Evolutionary conservation across 2,329 filamentous ascomycete species (phyloP), one percentile per base, ranked within the genome.

Genomic region (Botrytis fabae): DNA sequence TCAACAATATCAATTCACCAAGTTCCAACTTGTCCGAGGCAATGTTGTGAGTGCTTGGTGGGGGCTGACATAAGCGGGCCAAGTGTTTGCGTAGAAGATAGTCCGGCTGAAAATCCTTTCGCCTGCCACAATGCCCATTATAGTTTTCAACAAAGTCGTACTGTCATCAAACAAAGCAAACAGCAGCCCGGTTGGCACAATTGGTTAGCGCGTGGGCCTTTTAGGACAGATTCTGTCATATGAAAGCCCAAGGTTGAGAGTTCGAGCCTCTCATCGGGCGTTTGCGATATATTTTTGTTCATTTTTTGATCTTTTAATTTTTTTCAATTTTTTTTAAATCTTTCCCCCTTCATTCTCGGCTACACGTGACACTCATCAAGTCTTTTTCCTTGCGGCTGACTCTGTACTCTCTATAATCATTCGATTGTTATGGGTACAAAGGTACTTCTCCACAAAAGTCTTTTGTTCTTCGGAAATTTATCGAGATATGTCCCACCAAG

Each of bases 181-280:
- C 66, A 38, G 0, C 46, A 38, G 64, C 54, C 63, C 66, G 57
- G 62, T 62, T 73, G 73, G 73, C 73, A 74, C 73, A 74, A 74
- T 74, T 73, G 73, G 73, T 74, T 74, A 74, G 74, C 74, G 74
- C 74, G 74, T 75, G 74, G 74, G 74, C 74, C 74, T 75, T 75
- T 75, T 75, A 46, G 8, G 60, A 35, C 25, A n/a, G 10, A 4
- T 9, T 42, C 12, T 42, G 14, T 35, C 22, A 38, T 2, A 42
- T 40, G 60, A 62, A 62, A 74, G 74, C 73, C 74, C 73, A 75
- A 75, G 74, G 74, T 71, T 75, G 69, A 72, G 74, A 72, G 74
- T 75, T 75, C 74, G 73, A 75, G 69, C 69, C 74, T 65, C 71
- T 65, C 54, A 60, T 70, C 57, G 64, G 72, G 73, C 38, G 72